Evolutionary conservation across 140 eudicot genomes (phyloP), one percentile per base, ranked within the genome.

Genomic region (Stevia rebaudiana): DNA sequence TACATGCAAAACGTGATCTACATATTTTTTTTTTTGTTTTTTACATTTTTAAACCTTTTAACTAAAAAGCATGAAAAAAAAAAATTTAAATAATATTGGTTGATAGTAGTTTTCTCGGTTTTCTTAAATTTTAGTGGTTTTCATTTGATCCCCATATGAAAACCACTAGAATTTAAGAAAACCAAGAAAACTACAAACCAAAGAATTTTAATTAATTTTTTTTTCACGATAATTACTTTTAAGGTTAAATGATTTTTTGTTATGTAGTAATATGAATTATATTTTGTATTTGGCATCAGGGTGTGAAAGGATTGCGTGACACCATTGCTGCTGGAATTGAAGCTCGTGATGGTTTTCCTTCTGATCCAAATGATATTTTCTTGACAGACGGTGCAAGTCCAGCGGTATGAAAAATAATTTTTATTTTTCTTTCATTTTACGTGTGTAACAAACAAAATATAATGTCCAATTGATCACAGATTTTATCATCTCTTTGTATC

Each of bases 211-310:
- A n/a, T n/a, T n/a, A n/a, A n/a, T n/a, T n/a, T n/a, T n/a, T n/a
- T n/a, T n/a, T n/a, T n/a, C n/a, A n/a, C n/a, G n/a, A n/a, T n/a
- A n/a, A n/a, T n/a, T n/a, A n/a, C n/a, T n/a, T n/a, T n/a, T n/a
- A n/a, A n/a, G n/a, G n/a, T 23, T 52, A 52, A 52, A 52, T 25
- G 40, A 54, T n/a, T 2, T 28, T 5, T 5, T 54, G 22, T 25
- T 54, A 13, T 23, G 55, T 54, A 54, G 40, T 52, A 23, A 15
- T 8, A 54, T 54, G 40, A 54, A 12, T 13, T 55, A 22, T 30
- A n/a, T 33, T 33, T 75, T 69, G 30, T 62, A 63, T 15, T 46
- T 65, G 54, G 41, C 41, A 69, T 71, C 79, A 94, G 99, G 99
- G 99, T 65, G 35, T 42, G 13, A 63, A 63, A 42, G 69, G 69